These are phyloP conservation scores for Spergularia azorica DNA, from an alignment of 179 eudicot genomes.

Conservation along the genomic window DNA sequence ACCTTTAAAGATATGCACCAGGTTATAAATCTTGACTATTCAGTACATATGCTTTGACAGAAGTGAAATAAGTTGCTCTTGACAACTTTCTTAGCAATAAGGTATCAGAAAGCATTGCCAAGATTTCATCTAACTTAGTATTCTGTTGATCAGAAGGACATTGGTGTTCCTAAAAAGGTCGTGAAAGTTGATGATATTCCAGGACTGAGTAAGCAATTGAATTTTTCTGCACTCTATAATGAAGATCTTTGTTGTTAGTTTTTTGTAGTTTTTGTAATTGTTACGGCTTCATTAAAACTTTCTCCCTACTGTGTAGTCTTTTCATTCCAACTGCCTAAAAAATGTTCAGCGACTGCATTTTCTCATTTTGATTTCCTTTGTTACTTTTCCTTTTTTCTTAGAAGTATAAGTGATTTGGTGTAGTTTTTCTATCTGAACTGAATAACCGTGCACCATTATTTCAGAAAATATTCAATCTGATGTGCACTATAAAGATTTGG, in stretches of 20 bases:
- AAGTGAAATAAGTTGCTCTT: neutral
- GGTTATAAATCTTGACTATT: neutral
- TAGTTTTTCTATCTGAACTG: neutral
- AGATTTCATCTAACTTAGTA: constrained; percentile 21
- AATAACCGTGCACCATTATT: constrained; percentile 9
- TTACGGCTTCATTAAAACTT: neutral
- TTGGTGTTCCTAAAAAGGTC: constrained; percentile 66
- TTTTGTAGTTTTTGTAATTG: neutral
- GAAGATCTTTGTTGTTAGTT: neutral
- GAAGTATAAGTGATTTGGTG: neutral
- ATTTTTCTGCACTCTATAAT: constrained; percentile 11
- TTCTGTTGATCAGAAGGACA: constrained; percentile 65
- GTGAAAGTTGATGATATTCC: constrained; percentile 88
- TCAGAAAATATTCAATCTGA: neutral
- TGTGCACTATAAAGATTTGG: neutral
- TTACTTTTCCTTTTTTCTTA: neutral
- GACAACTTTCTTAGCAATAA: neutral
- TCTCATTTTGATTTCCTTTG: neutral
- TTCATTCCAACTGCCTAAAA: neutral
- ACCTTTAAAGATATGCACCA: neutral
- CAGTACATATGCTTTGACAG: neutral
- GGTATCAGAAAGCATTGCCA: constrained; percentile 7
- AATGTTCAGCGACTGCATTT: neutral
- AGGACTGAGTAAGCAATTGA: constrained; percentile 72
- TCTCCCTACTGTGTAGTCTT: neutral